Evolutionary conservation across 371 early-diverging fungal genomes (phyloP), one percentile per base, ranked within the genome.

Genomic region (Mucor circinelloides): DNA sequence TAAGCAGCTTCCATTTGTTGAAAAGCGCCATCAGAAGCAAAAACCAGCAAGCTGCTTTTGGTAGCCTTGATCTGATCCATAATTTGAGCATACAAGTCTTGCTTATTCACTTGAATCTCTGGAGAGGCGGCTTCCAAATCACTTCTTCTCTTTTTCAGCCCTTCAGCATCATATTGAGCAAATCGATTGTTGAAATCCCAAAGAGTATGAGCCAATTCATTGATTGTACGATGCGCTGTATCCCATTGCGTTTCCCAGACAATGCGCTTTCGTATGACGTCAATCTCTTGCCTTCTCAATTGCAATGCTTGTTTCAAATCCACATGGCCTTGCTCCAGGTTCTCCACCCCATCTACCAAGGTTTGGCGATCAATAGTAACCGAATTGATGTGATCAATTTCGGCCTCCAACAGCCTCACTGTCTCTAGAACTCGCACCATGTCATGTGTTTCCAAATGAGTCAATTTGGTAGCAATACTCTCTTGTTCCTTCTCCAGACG

Each of bases 321-420:
- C 3, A 58, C 27, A 55, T 68, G 68, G 13, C 70, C 54, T 28
- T 70, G 65, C 27, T 77, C 78, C 25, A 83, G 60, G 6, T 50
- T 40, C 25, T 79, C 79, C 19, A 79, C 66, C 15, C 78, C 76
- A 34, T 64, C 58, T 10, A 79, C 66, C 30, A 83, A 59, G 21
- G 72, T 69, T 17, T 48, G 66, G 30, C 75, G 69, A 65, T 83
- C 84, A 48, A 83, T 70, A 0, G 76, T 71, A 0, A 78, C 70
- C 2, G 81, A 76, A 25, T 79, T 76, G 8, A 71, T 69, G 1
- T 66, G 69, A 30, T 81, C 81, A 36, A 83, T 80, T 28, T 79
- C 84, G 9, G 69, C 66, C 46, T 81, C 81, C 4, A 79, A 34
- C 3, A 38, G 62, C 2, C 69, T 72, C 15, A 79, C 77, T 4